phyloP scores from a whole-genome alignment of 805 yeast genomes.

The Kazachstania kunashirensis region DNA sequence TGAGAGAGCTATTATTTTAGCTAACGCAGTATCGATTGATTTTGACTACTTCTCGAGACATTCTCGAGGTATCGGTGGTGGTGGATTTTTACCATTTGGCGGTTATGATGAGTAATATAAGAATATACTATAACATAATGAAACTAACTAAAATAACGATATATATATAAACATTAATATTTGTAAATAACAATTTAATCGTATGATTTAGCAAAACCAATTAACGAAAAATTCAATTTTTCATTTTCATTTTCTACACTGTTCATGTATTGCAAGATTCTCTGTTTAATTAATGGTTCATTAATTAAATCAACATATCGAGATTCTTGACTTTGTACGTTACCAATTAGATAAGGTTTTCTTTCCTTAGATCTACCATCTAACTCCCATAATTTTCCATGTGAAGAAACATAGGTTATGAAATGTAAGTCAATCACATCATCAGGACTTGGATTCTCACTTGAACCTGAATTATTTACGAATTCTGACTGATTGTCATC shows the following conservation, averaged over 20 bases:
- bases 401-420: conserved; percentile 54
- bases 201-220: conserved; percentile 50
- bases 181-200: conserved; percentile 3
- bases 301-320: conserved; percentile 41
- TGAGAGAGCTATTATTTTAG: conserved; percentile 77
- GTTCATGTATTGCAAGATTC: conserved; percentile 60
- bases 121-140: conserved; percentile 5
- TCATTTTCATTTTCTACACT: conserved; percentile 46
- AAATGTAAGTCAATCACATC: conserved; percentile 60
- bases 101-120: conserved; percentile 17
- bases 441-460: conserved; percentile 55
- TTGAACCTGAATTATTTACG: conserved; percentile 41
- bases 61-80: conserved; percentile 48
- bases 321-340: conserved; percentile 15
- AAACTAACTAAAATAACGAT: background rate
- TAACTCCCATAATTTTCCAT: conserved; percentile 62
- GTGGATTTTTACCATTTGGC: conserved; percentile 28
- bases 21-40: conserved; percentile 84
- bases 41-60: conserved; percentile 97
- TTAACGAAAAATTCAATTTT: conserved; percentile 58
- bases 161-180: background rate
- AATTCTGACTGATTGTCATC: conserved; percentile 16
- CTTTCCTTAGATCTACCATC: conserved; percentile 64
- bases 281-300: conserved; percentile 39
- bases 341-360: conserved; percentile 62